Evolutionary conservation across 495 filamentous ascomycete species (phyloP), one percentile per base, ranked within the genome.

Genomic region (Daldinia childiae): DNA sequence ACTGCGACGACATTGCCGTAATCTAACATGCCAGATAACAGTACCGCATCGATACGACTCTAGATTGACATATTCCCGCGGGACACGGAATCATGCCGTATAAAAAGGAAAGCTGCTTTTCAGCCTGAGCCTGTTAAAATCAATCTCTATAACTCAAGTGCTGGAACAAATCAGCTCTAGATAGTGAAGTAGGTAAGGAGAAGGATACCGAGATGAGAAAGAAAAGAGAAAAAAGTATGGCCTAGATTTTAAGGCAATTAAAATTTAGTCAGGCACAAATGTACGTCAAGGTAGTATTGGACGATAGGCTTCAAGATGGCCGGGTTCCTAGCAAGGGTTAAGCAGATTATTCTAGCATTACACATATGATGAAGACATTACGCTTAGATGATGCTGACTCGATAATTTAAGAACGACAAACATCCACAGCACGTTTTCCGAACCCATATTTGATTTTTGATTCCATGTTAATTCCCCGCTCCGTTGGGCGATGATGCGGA

Each of bases 301-400:
- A 66, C 62, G 51, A 58, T 29, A 9, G 32, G 56, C 30, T 52
- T 41, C 14, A 34, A 7, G 52, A 58, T 58, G 17, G 32, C 39
- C 54, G 54, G 41, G 48, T 45, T 41, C 29, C 8, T 15, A 29
- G 43, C 32, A 26, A 45, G 32, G 64, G 50, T 24, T 21, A 48
- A 9, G 26, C 2, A n/a, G 50, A 52, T 52, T 52, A 29, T 29
- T 52, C 24, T 52, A 29, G 50, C 50, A 54, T 29, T 29, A 52
- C 21, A 27, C 24, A 50, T 59, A 45, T 9, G 15, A 69, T 45
- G n/a, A 17, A 27, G 30, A 27, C 48, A 15, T 30, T 24, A 24
- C 8, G 61, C 56, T 65, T 65, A 70, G 68, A 21, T 54, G 54
- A 6, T 58, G 63, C 62, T 66, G 68, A 66, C 56, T 61, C 32